Percentiles rank a stretch among this genome's conserved stretches.
Evolutionary conservation across 2,329 filamentous ascomycete genomes (phyloP).

Genomic region (Sporothrix luriei): DNA sequence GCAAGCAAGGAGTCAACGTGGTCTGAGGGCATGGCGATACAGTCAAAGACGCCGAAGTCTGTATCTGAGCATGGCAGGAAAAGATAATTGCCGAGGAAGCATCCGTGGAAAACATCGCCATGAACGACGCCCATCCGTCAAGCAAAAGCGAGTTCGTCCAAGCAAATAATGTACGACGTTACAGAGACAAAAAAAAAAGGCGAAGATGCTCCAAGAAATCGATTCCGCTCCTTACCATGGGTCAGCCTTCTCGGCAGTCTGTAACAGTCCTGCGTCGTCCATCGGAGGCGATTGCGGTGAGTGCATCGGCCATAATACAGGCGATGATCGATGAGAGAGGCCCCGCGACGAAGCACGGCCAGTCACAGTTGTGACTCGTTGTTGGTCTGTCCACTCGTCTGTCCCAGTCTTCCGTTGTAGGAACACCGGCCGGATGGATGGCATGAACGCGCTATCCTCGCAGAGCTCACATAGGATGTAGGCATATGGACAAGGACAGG

Average conservation of each 20-base stretch:
- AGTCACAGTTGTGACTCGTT: background rate
- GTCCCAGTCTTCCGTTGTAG: background rate
- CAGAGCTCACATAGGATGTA: slow-evolving; percentile 18
- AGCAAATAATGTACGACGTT: too few species aligned
- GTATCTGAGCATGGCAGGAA: background rate
- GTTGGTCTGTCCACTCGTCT: background rate
- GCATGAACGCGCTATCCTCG: slow-evolving; percentile 12
- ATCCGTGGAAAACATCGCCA: background rate
- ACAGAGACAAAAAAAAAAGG: background rate
- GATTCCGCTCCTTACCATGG: background rate
- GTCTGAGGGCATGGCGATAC: too few species aligned
- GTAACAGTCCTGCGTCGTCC: slow-evolving; percentile 12
- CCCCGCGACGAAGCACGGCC: background rate
- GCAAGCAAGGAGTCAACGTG: background rate
- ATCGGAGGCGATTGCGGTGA: background rate
- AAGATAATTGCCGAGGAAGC: background rate
- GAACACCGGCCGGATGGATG: slow-evolving; percentile 3
- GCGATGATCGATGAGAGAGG: background rate
- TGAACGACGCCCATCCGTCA: background rate
- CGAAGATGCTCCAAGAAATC: background rate
- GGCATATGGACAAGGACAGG: slow-evolving; percentile 9
- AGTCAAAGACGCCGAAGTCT: background rate
- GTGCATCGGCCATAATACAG: background rate
- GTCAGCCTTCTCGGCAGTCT: background rate
- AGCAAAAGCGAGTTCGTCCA: background rate